Conservation (phyloP, 331 rosid species). For the Malus hybrid region DNA sequence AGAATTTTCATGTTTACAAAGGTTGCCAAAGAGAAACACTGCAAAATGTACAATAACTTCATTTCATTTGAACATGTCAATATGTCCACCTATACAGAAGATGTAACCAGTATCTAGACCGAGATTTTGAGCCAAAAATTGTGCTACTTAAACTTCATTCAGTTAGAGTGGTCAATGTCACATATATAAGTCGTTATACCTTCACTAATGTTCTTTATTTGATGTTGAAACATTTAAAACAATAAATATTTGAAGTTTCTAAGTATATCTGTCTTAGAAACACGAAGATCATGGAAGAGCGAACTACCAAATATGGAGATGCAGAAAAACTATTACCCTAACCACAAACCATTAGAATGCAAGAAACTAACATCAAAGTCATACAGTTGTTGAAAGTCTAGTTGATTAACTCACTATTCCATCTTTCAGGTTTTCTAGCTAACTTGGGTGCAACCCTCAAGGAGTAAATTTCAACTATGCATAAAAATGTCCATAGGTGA, state of each 20-base stretch:
- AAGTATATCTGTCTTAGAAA: not conserved
- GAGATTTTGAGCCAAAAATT: not conserved
- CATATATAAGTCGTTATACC: not conserved
- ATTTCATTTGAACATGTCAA: not conserved
- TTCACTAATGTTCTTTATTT: not conserved
- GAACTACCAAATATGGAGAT: not conserved
- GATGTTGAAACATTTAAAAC: not conserved
- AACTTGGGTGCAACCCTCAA: slow-evolving; percentile 56
- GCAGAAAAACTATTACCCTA: not conserved
- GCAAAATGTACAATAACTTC: not conserved
- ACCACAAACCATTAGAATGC: not conserved
- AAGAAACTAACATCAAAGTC: not conserved
- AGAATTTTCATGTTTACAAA: not conserved
- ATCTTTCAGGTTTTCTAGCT: slow-evolving; percentile 57
- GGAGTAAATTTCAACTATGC: slow-evolving; percentile 66
- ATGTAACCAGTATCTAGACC: not conserved
- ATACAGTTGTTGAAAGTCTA: not conserved
- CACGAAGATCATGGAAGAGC: not conserved
- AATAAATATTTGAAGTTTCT: not conserved
- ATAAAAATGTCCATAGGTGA: not conserved
- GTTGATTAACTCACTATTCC: slow-evolving; percentile 62
- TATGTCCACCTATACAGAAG: not conserved
- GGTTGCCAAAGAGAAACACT: not conserved
- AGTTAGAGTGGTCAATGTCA: not conserved
- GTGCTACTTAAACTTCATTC: not conserved